Evolutionary conservation across 345 rosid genomes (phyloP).

Genomic region (Acer campestre): DNA sequence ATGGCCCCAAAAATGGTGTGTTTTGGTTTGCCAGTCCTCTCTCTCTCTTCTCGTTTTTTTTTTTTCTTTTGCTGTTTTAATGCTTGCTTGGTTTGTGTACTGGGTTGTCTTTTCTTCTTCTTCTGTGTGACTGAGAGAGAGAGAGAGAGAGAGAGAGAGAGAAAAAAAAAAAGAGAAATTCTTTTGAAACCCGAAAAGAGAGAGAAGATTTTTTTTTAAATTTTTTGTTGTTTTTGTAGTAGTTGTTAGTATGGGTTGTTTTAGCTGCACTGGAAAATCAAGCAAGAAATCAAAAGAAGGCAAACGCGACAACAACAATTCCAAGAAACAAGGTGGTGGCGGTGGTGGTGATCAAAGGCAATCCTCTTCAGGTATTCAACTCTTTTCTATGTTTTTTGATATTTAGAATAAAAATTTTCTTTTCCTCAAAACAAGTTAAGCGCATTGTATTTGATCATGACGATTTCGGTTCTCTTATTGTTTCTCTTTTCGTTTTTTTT

Average conservation of each 20-base stretch:
- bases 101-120: background rate
- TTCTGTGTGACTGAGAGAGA: constrained; percentile 15
- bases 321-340: constrained; percentile 26
- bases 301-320: constrained; percentile 11
- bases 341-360: constrained; percentile 35
- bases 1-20: background rate
- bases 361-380: constrained; percentile 40
- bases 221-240: background rate
- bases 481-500: background rate
- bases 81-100: constrained; percentile 6
- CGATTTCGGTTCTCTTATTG: background rate
- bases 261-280: constrained; percentile 48
- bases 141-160: background rate
- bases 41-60: background rate
- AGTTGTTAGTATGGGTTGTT: constrained; percentile 61
- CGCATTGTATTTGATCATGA: constrained; percentile 16
- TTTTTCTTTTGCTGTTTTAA: background rate
- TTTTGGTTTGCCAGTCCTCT: background rate
- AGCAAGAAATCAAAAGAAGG: constrained; percentile 38
- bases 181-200: background rate
- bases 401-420: background rate
- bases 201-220: background rate
- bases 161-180: background rate
- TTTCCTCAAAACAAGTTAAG: background rate
- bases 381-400: too few relatives aligned